Evolutionary conservation across 805 yeast species (phyloP).

Genomic region (Saturnispora quitensis): DNA sequence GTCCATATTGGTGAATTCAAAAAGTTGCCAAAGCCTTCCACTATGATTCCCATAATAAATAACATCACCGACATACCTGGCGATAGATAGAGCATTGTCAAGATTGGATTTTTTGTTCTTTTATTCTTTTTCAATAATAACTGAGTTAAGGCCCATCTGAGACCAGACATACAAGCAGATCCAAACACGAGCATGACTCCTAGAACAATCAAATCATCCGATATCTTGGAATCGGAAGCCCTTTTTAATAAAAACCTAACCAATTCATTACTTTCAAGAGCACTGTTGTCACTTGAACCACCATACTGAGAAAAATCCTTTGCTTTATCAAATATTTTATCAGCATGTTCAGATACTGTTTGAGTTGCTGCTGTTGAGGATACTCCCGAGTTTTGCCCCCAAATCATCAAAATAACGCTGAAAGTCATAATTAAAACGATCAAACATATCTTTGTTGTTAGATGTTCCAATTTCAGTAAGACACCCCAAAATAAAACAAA

Average conservation of each 20-base stretch:
- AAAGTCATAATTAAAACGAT: constrained; percentile 72
- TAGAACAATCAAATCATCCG: constrained; percentile 23
- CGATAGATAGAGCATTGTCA: constrained; percentile 73
- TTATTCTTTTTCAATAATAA: constrained; percentile 55
- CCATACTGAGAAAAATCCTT: constrained; percentile 16
- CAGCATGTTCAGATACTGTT: background rate
- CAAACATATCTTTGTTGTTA: constrained; percentile 54
- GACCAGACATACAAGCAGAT: constrained; percentile 77
- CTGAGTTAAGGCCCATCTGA: constrained; percentile 94
- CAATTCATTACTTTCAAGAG: background rate
- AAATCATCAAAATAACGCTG: constrained; percentile 87
- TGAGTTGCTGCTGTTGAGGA: background rate
- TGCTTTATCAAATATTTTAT: constrained; percentile 11
- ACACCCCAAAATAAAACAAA: constrained; percentile 88
- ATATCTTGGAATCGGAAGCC: background rate
- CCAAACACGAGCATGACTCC: constrained; percentile 71
- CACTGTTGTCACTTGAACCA: background rate
- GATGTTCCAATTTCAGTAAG: constrained; percentile 64
- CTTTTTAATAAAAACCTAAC: background rate
- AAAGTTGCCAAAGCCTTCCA: constrained; percentile 62
- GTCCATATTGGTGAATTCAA: constrained; percentile 52
- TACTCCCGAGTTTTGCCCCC: constrained; percentile 31
- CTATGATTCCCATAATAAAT: constrained; percentile 48
- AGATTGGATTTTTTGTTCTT: constrained; percentile 63
- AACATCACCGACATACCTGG: constrained; percentile 72